These are phyloP conservation scores for Combretum micranthum DNA, from an alignment of 345 rosid species.

Conservation along the genomic window DNA sequence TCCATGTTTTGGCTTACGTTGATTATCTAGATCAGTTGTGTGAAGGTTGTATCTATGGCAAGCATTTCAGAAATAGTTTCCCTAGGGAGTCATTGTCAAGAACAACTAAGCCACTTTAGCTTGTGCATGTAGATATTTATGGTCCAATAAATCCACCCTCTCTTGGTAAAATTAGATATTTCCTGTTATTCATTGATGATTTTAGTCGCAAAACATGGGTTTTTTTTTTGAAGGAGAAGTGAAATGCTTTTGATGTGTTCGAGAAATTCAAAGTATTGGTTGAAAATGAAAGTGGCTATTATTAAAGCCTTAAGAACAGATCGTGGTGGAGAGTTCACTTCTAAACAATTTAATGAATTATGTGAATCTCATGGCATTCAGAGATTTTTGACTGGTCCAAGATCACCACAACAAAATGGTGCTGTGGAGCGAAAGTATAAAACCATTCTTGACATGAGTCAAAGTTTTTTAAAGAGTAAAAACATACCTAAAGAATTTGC, in stretches of 20 bases:
- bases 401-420: constrained; percentile 3
- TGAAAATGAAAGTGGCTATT: not conserved
- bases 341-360: not conserved
- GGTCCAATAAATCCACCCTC: not conserved
- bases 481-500: not conserved
- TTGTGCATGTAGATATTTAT: not conserved
- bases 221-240: not conserved
- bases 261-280: not conserved
- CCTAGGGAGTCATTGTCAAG: too few relatives aligned
- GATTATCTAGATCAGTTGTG: not conserved
- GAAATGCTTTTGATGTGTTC: not conserved
- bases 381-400: not conserved
- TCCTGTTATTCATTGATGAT: not conserved
- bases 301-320: not conserved
- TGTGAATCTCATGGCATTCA: constrained; percentile 1
- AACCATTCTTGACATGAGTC: constrained; percentile 1
- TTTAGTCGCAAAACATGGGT: not conserved
- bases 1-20: not conserved
- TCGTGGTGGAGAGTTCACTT: constrained; percentile 2
- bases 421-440: not conserved
- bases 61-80: not conserved
- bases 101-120: not conserved
- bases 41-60: constrained; percentile 1
- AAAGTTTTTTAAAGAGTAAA: constrained; percentile 3
- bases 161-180: not conserved